phyloP scores from a whole-genome alignment of 192 early-diverging fungal genomes.

The Gigaspora rosea region DNA sequence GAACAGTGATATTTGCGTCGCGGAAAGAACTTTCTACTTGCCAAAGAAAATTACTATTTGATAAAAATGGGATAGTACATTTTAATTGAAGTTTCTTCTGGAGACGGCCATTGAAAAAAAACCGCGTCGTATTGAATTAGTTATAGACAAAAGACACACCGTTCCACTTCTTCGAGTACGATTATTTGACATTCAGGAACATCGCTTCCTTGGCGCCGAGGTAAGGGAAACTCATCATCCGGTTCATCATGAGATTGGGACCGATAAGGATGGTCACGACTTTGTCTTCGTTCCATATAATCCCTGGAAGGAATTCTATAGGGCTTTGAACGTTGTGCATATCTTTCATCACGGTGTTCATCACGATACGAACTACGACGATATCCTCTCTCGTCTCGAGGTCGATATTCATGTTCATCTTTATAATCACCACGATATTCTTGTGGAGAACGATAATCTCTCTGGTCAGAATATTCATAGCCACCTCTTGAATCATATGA shows the following conservation, averaged over 20 bases:
- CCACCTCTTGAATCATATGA: slow-evolving; percentile 28
- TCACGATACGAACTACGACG: slow-evolving; percentile 25
- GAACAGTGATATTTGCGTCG: slow-evolving; percentile 30
- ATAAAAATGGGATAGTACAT: neutral
- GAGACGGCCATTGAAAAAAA: too few species aligned
- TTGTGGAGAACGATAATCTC: slow-evolving; percentile 4
- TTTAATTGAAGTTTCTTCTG: too few species aligned
- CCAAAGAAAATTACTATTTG: slow-evolving; percentile 28
- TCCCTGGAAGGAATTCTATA: slow-evolving; percentile 31
- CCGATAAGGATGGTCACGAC: slow-evolving; percentile 30
- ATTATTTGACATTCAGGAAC: slow-evolving; percentile 38
- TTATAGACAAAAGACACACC: slow-evolving; percentile 9
- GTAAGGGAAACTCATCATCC: slow-evolving; percentile 36
- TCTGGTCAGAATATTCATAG: slow-evolving; percentile 18
- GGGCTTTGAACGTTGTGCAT: slow-evolving; percentile 23
- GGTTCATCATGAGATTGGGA: slow-evolving; percentile 26
- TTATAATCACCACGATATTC: slow-evolving; percentile 21
- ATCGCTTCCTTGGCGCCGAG: slow-evolving; percentile 32
- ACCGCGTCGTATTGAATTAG: too few species aligned
- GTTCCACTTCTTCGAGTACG: slow-evolving; percentile 33
- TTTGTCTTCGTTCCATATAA: slow-evolving; percentile 23
- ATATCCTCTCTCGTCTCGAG: slow-evolving; percentile 20
- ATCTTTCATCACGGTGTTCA: slow-evolving; percentile 27
- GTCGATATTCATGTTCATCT: neutral
- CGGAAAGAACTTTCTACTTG: slow-evolving; percentile 34